phyloP scores from a whole-genome alignment of 176 grass and related monocot species.

The sorghum (Sorghum bicolor) region DNA sequence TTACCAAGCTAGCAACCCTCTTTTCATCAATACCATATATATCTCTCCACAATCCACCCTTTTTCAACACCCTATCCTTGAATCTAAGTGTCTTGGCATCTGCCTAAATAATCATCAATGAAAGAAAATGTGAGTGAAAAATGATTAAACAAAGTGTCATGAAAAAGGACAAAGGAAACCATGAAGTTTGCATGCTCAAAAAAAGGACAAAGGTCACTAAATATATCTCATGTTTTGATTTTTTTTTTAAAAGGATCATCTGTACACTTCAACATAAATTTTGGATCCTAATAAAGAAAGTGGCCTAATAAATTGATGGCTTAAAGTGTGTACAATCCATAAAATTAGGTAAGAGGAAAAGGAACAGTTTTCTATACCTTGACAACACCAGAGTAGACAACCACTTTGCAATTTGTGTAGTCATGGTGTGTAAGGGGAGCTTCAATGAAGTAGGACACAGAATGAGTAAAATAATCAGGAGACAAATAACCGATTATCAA shows the following conservation, averaged over 20 bases:
- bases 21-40: constrained; percentile 96
- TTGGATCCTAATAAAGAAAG: constrained; percentile 3
- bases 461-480: constrained; percentile 99
- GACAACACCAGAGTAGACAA: constrained; percentile 94
- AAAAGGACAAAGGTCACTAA: not conserved
- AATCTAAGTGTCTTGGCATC: constrained; percentile 96
- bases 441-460: constrained; percentile 98
- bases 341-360: constrained; percentile 13
- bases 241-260: not conserved
- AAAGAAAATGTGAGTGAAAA: constrained; percentile 29
- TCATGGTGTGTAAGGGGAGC: constrained; percentile 88
- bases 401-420: constrained; percentile 74
- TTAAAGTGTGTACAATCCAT: not conserved
- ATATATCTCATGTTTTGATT: constrained; percentile 3
- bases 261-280: not conserved
- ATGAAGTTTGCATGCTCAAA: constrained; percentile 11
- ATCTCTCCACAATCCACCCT: constrained; percentile 94
- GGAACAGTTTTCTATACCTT: constrained; percentile 62
- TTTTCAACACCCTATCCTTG: constrained; percentile 93
- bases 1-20: constrained; percentile 79
- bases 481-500: constrained; percentile 89
- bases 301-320: not conserved
- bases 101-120: constrained; percentile 65
- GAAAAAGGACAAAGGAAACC: not conserved
- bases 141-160: not conserved